Percentiles rank a stretch among this genome's conserved stretches.
These are phyloP conservation scores for Pseudozyma hubeiensis DNA, from an alignment of 1,284 basidiomycete species.

Conservation along the genomic window DNA sequence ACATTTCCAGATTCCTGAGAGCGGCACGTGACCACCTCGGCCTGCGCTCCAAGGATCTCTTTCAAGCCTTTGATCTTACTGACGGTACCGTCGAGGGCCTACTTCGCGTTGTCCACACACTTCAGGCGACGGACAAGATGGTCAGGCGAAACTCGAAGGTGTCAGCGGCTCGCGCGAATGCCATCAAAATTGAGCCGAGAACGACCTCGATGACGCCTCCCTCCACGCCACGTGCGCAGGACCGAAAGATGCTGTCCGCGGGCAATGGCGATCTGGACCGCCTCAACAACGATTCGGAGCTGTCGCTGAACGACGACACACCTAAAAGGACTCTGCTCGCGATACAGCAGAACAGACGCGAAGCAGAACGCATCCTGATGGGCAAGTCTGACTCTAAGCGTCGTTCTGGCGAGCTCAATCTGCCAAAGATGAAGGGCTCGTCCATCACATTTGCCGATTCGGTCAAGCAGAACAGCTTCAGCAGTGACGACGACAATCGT, in stretches of 20 bases:
- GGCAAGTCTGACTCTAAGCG: slow-evolving; percentile 31
- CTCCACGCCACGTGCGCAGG: slow-evolving; percentile 35
- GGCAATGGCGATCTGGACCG: slow-evolving; percentile 40
- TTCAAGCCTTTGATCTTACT: slow-evolving; percentile 56
- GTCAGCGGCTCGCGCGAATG: slow-evolving; percentile 16
- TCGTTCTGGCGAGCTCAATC: slow-evolving; percentile 32
- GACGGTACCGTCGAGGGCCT: slow-evolving; percentile 54
- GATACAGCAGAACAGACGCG: slow-evolving; percentile 42
- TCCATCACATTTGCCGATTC: slow-evolving; percentile 57
- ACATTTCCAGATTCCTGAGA: slow-evolving; percentile 56
- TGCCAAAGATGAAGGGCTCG: slow-evolving; percentile 18
- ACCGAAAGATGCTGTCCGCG: slow-evolving; percentile 26
- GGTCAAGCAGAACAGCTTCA: slow-evolving; percentile 44
- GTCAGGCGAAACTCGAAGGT: slow-evolving; percentile 31
- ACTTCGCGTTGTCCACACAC: slow-evolving; percentile 53
- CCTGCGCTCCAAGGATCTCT: slow-evolving; percentile 56
- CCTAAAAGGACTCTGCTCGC: slow-evolving; percentile 23
- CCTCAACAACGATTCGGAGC: slow-evolving; percentile 32
- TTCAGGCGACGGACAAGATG: slow-evolving; percentile 40
- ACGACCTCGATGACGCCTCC: slow-evolving; percentile 51
- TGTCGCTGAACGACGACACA: slow-evolving; percentile 31
- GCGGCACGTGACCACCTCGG: slow-evolving; percentile 56
- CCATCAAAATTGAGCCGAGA: slow-evolving; percentile 38
- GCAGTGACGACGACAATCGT: slow-evolving; percentile 46
- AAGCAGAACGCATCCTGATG: slow-evolving; percentile 52